Conservation (phyloP, 169 alveolate genomes). For the Eimeria sp. region DNA sequence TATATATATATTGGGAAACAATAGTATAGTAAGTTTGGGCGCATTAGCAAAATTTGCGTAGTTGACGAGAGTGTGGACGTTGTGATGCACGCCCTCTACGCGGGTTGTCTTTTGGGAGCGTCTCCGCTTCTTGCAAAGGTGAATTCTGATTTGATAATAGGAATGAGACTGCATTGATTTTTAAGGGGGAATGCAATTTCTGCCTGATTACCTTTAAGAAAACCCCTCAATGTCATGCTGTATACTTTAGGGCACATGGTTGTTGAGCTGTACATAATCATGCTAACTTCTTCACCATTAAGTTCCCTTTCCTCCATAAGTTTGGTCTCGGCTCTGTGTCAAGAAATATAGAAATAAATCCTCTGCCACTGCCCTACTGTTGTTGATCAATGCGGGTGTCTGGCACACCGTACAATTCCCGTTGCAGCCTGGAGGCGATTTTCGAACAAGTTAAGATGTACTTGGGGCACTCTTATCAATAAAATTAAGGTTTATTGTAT, state of each 20-base stretch:
- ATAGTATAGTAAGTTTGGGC: neutral
- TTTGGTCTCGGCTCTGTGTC: neutral
- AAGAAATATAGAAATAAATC: neutral
- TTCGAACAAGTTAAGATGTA: neutral
- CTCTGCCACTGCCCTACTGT: too few species aligned
- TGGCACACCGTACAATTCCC: neutral
- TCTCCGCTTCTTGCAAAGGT: neutral
- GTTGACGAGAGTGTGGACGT: neutral
- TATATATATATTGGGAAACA: too few species aligned
- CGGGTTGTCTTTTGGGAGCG: neutral
- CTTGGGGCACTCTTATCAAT: too few species aligned
- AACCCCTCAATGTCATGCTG: neutral
- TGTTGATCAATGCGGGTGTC: neutral
- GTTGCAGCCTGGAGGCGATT: neutral
- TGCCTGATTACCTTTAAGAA: neutral
- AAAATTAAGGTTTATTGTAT: neutral
- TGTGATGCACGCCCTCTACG: neutral
- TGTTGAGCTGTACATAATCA: neutral
- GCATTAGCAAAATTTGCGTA: neutral
- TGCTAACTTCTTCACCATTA: neutral
- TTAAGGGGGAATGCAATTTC: neutral
- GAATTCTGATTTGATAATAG: neutral
- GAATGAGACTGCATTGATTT: neutral
- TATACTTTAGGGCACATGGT: neutral
- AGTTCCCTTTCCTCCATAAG: neutral